phyloP scores from a whole-genome alignment of 2,329 filamentous ascomycete species.

The Mycogone perniciosa region DNA sequence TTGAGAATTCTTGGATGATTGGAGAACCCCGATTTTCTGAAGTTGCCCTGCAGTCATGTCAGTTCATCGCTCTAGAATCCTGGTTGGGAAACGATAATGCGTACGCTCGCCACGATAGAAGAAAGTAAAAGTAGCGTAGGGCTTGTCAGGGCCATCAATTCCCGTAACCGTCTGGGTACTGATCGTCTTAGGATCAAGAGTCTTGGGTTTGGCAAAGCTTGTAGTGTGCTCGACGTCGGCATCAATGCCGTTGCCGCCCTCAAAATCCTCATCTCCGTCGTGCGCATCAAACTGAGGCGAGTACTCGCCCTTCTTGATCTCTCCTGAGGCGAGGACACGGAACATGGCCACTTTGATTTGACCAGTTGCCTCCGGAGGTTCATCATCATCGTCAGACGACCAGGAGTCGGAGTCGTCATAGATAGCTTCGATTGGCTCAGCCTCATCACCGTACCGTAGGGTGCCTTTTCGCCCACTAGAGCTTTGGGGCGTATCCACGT shows the following conservation, averaged over 20 bases:
- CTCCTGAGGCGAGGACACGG: slow-evolving; percentile 86
- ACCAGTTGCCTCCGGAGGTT: slow-evolving; percentile 86
- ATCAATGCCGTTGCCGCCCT: slow-evolving; percentile 54
- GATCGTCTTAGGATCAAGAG: slow-evolving; percentile 91
- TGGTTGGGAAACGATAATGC: slow-evolving; percentile 24
- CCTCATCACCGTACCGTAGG: slow-evolving; percentile 74
- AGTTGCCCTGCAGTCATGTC: slow-evolving; percentile 65
- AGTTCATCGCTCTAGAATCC: slow-evolving; percentile 12
- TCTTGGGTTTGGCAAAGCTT: slow-evolving; percentile 94
- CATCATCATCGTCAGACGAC: slow-evolving; percentile 69
- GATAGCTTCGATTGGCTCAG: slow-evolving; percentile 64
- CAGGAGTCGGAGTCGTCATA: slow-evolving; percentile 67
- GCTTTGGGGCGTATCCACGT: slow-evolving; percentile 33
- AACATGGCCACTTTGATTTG: slow-evolving; percentile 99
- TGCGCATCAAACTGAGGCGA: slow-evolving; percentile 96
- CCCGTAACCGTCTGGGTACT: slow-evolving; percentile 99
- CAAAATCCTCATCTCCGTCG: slow-evolving; percentile 77
- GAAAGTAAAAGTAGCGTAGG: slow-evolving; percentile 95
- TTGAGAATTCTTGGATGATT: slow-evolving; percentile 58
- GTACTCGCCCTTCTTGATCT: slow-evolving; percentile 97
- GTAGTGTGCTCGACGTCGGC: slow-evolving; percentile 93
- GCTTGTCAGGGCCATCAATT: slow-evolving; percentile 91
- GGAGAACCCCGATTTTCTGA: slow-evolving; percentile 88
- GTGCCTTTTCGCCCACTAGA: slow-evolving; percentile 48
- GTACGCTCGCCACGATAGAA: slow-evolving; percentile 92